A percentile compares a stretch with the other conserved stretches of the same genome.
phyloP scores from a whole-genome alignment of 164 flowering plant species.

The Brasenia schreberi region DNA sequence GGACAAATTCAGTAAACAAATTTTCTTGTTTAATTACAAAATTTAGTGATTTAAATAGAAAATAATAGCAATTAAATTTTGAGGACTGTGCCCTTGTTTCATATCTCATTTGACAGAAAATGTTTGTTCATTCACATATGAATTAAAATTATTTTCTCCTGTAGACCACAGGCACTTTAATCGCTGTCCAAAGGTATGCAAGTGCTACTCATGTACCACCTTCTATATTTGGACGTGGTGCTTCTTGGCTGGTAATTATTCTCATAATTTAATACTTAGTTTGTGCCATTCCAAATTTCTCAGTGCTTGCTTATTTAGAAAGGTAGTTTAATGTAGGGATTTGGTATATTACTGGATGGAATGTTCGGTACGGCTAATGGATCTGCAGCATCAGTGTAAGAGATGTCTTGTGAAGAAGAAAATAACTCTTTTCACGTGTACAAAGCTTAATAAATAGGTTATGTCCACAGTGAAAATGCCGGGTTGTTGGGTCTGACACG shows the following conservation, averaged over 20 bases:
- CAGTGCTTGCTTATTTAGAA: background rate
- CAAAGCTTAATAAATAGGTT: background rate
- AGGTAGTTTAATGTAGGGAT: constrained; percentile 30
- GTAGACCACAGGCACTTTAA: constrained; percentile 69
- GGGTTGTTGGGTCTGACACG: constrained; percentile 66
- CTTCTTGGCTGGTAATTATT: constrained; percentile 61
- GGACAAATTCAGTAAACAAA: no score
- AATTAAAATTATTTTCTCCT: background rate
- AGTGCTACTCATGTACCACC: constrained; percentile 83
- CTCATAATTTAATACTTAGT: background rate
- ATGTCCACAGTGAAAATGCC: constrained; percentile 50
- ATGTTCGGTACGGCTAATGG: constrained; percentile 69
- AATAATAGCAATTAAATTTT: no score
- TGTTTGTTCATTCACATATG: background rate
- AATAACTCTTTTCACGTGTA: background rate
- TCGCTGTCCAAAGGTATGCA: constrained; percentile 51
- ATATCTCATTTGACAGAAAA: no score
- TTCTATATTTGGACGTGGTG: constrained; percentile 61
- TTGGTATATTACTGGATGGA: constrained; percentile 60
- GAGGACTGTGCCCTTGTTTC: no score
- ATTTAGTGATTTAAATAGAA: no score
- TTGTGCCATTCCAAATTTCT: background rate
- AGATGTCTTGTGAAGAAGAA: background rate
- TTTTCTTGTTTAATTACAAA: no score
- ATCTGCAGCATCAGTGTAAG: constrained; percentile 80